phyloP scores from a whole-genome alignment of 257 asterid genomes.

The Forsythia viridissima region DNA sequence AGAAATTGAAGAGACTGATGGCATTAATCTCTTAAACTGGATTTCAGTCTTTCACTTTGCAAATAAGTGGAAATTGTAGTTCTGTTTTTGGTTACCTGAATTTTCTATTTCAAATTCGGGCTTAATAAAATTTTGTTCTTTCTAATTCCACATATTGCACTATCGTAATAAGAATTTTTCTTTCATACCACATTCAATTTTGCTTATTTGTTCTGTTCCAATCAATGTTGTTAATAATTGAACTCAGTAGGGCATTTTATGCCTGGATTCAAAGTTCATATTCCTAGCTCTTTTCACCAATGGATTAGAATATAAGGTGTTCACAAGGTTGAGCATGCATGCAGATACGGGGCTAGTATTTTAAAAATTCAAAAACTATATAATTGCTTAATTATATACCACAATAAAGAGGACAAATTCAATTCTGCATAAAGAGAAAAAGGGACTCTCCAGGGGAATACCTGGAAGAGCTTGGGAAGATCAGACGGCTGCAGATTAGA shows the following conservation, averaged over 20 bases:
- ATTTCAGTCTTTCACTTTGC: background rate
- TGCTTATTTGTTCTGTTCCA: background rate
- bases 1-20: background rate
- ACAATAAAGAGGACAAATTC: background rate
- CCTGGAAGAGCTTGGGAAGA: conserved; percentile 71
- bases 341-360: background rate
- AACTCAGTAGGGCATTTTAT: background rate
- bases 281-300: background rate
- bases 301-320: background rate
- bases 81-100: background rate
- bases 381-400: background rate
- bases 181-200: background rate
- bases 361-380: background rate
- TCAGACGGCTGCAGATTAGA: conserved; percentile 43
- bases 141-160: background rate
- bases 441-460: conserved; percentile 1
- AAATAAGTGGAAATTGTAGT: no score
- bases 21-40: background rate
- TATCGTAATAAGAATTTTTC: background rate
- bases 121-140: background rate
- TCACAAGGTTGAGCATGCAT: background rate
- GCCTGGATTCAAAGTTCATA: background rate
- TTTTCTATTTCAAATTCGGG: background rate
- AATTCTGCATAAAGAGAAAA: background rate
- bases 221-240: background rate